These are phyloP conservation scores for Xerophyta viscosa DNA, from an alignment of 106 monocot species.

Conservation along the genomic window DNA sequence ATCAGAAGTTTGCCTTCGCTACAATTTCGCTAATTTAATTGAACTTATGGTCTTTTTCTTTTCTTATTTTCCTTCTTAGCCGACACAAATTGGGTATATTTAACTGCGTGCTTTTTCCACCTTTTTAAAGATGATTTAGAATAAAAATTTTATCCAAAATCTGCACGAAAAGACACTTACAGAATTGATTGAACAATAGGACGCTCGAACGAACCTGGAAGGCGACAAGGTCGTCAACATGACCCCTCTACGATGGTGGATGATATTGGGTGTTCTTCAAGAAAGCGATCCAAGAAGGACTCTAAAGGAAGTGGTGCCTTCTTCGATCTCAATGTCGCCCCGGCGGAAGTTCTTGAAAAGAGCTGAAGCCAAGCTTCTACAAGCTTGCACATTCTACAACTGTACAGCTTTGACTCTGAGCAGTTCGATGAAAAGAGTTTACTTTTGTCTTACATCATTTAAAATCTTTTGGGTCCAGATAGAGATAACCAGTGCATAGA, in stretches of 20 bases:
- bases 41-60: background rate
- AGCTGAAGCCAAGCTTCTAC: slow-evolving; percentile 1
- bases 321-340: slow-evolving; percentile 53
- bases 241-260: slow-evolving; percentile 26
- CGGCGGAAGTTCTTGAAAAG: slow-evolving; percentile 32
- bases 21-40: background rate
- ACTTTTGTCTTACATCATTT: no score
- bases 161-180: slow-evolving; percentile 1
- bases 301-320: slow-evolving; percentile 1
- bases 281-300: slow-evolving; percentile 36
- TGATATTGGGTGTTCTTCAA: slow-evolving; percentile 28
- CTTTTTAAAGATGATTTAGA: background rate
- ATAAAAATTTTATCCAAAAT: slow-evolving; percentile 1
- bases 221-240: slow-evolving; percentile 1
- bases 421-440: no score
- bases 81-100: background rate
- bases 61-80: background rate
- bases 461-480: no score
- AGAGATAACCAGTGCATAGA: no score
- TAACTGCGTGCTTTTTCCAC: background rate
- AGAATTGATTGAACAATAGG: background rate
- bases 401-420: slow-evolving; percentile 30
- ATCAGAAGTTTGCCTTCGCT: background rate
- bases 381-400: slow-evolving; percentile 13
- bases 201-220: slow-evolving; percentile 12